Evolutionary conservation across 176 grass and related monocot species (phyloP).

Genomic region (Puccinellia tenuiflora): DNA sequence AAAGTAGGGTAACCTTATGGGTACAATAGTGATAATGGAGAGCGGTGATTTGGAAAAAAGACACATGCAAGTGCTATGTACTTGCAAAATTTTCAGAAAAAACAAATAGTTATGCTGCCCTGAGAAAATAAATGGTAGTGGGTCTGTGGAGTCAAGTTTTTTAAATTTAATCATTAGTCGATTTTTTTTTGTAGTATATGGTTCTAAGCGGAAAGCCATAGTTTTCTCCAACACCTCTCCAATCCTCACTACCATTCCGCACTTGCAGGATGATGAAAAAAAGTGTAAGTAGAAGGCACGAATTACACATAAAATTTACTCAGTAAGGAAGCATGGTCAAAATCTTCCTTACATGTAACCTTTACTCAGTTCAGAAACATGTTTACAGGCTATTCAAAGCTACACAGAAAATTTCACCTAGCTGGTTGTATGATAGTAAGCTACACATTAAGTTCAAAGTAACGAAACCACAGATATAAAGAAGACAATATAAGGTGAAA

Average conservation of each 20-base stretch:
- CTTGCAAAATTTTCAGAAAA: neutral
- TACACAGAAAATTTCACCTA: neutral
- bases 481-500: neutral
- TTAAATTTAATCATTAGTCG: neutral
- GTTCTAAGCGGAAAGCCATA: neutral
- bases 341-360: neutral
- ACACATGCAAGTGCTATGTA: neutral
- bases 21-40: neutral
- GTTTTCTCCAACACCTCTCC: neutral
- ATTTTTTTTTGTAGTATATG: neutral
- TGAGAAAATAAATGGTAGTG: neutral
- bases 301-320: neutral
- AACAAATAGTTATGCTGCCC: neutral
- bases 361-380: constrained; percentile 9
- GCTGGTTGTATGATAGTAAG: neutral
- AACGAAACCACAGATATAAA: neutral
- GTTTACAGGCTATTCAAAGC: neutral
- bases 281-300: neutral
- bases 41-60: neutral
- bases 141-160: neutral
- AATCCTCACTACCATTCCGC: neutral
- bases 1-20: constrained; percentile 1
- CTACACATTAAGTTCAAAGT: neutral
- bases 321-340: neutral
- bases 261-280: neutral